A percentile compares a stretch with the other conserved stretches of the same genome.
Evolutionary conservation across 129 eudicot species (phyloP).

Genomic region (Erigeron canadensis): DNA sequence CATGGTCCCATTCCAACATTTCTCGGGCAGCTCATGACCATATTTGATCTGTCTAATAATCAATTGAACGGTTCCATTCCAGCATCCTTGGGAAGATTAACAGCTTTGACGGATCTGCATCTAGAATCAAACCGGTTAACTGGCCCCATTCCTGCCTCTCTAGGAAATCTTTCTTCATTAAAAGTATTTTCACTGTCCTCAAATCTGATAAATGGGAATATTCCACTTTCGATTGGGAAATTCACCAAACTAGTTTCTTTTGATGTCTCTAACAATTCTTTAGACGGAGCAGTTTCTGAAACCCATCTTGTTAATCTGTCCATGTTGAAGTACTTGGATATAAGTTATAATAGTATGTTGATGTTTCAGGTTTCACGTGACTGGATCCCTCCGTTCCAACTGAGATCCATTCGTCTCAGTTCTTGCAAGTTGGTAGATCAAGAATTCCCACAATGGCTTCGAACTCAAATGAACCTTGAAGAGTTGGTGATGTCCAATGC

Average conservation of each 20-base stretch:
- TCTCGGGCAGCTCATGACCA: slow-evolving; percentile 5
- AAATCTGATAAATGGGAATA: not conserved
- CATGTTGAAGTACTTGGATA: slow-evolving; percentile 10
- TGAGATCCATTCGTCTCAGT: not conserved
- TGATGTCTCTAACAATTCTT: not conserved
- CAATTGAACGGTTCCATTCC: not conserved
- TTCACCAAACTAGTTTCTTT: not conserved
- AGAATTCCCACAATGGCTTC: slow-evolving; percentile 31
- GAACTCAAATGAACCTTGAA: slow-evolving; percentile 14
- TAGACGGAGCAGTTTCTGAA: slow-evolving; percentile 14
- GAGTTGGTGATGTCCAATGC: slow-evolving; percentile 12
- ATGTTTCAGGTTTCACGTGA: not conserved
- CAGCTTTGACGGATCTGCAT: not conserved
- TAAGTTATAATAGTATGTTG: slow-evolving; percentile 4
- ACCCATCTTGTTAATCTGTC: slow-evolving; percentile 5
- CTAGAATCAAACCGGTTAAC: not conserved
- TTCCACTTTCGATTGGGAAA: slow-evolving; percentile 20
- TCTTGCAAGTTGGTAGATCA: slow-evolving; percentile 8
- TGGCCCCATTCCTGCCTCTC: not conserved
- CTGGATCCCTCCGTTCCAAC: slow-evolving; percentile 19
- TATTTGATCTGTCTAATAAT: not conserved
- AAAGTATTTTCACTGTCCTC: not conserved
- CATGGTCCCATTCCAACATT: slow-evolving; percentile 1
- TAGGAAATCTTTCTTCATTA: slow-evolving; percentile 17
- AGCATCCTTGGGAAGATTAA: not conserved